Base-by-base conservation (phyloP, 352 stramenopile species). In the Phytophthora pinifolia region DNA sequence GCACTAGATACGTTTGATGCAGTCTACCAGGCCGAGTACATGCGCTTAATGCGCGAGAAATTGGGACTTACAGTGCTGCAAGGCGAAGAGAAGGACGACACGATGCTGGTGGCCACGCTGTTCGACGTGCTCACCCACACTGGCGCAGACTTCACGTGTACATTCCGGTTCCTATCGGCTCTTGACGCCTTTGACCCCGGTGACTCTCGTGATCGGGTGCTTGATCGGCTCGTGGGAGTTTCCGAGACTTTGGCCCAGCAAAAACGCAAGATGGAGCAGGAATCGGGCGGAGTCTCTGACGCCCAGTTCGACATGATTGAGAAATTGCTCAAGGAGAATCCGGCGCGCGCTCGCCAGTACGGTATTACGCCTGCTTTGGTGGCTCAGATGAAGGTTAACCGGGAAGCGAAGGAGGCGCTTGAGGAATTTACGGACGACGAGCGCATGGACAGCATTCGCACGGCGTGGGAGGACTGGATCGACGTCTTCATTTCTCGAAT, bases 101-200 rank as follows among this genome's bases (percentile, higher is more conserved):
- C 68, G 5, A 61, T 50, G 30, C 62, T 89, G 2, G 55, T 91
- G 9, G 71, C 81, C 30, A 54, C 67, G 39, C 62, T 88, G 1
- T 75, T 91, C 20, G 63, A 84, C 13, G 74, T 79, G 14, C 49
- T 96, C 9, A 55, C 71, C 0, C 67, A 74, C 29, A 93, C 81
- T 1, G 77, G 78, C 2, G 79, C 81, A 1, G 86, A 96, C 54
- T 94, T 91, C 52, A 93, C 85, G 25, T 82, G 69, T 44, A 72
- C 69, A 2, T 95, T 96, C 59, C 82, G 85, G 2, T 66, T 54
- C 13, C 61, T 96, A 1, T 74, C 69, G 3, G 48, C 55, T 13
- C 51, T 94, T 17, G 58, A 74, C 22, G 49, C 64, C 4, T 85
- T 83, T 27, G 56, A 75, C 35, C 41, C 29, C 0, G 55, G 43